Evolutionary conservation across 768 basidiomycete genomes (phyloP).

Genomic region (Termitomyces sp.): DNA sequence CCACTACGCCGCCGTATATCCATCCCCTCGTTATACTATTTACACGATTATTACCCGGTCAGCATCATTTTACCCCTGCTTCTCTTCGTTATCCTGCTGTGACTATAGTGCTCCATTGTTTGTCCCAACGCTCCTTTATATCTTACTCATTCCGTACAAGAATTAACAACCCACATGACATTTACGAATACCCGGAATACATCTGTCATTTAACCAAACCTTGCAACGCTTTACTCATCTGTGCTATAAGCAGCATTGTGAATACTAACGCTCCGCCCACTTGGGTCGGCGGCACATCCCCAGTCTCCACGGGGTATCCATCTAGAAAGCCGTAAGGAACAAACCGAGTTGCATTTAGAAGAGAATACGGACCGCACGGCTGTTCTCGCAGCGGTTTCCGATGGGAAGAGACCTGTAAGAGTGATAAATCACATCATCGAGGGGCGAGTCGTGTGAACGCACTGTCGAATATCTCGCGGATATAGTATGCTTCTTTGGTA

Average conservation of each 20-base stretch:
- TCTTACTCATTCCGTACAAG: conserved; percentile 14
- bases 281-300: conserved; percentile 94
- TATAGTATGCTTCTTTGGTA: conserved; percentile 95
- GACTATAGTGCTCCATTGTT: conserved; percentile 20
- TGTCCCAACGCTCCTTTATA: conserved; percentile 18
- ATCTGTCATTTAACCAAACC: conserved; percentile 17
- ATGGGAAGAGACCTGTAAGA: conserved; percentile 74
- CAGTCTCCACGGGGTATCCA: conserved; percentile 97
- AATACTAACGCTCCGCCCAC: conserved; percentile 92
- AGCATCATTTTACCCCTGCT: conserved; percentile 20
- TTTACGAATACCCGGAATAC: conserved; percentile 8
- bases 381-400: conserved; percentile 81
- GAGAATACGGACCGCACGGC: conserved; percentile 73
- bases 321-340: conserved; percentile 34
- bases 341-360: not conserved
- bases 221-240: conserved; percentile 23
- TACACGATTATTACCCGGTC: conserved; percentile 12
- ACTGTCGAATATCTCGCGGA: conserved; percentile 91
- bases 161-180: not conserved
- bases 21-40: conserved; percentile 21
- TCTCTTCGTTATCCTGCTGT: conserved; percentile 15
- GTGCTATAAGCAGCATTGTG: conserved; percentile 86
- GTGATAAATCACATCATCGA: conserved; percentile 12
- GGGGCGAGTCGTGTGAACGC: conserved; percentile 19
- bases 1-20: conserved; percentile 11